Base-by-base conservation (phyloP, 768 basidiomycete genomes). In the Rhizopogon vinicolor region DNA sequence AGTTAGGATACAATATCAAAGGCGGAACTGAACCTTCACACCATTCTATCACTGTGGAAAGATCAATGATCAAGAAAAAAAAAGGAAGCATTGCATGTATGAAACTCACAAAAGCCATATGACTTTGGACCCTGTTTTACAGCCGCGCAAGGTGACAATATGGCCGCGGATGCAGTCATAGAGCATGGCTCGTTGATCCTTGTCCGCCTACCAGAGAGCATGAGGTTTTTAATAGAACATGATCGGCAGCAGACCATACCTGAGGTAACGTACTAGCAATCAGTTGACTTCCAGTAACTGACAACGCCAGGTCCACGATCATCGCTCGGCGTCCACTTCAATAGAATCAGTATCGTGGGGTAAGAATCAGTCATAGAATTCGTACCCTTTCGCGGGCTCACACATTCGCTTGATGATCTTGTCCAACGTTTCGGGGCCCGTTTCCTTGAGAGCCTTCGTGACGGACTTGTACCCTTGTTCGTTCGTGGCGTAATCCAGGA, bases 401-500 rank as follows among this genome's bases (percentile, higher is more conserved):
- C 90, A 91, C 87, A 93, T 89, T 58, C 89, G 79, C 64, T 82
- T 82, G 43, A 91, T 85, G 51, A 93, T 79, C 53, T 78, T 80
- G 58, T 89, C 84, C 40, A 91, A 75, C 3, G 85, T 89, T 12
- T 89, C 87, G 53, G 84, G 82, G 0, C 88, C 88, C 3, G 88
- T 87, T 70, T 92, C 90, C 68, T 93, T 93, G 55, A 93, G 75
- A 31, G 89, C 89, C 72, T 93, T 93, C 45, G 84, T 88, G 57
- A 93, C 82, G 14, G 87, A 90, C 72, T 93, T 93, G 62, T 85
- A 80, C n/a, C 91, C 91, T 69, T 93, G 91, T 63, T 92, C 88
- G 63, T 84, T 87, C 19, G 85, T 89, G 2, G 91, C 80, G 62
- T 86, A 92, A 60, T 90, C 87, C 40, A 88, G 80, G 25, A 93